Evolutionary conservation across 2,329 filamentous ascomycete genomes (phyloP), one percentile per base, ranked within the genome.

Genomic region (Shiraia sp.): DNA sequence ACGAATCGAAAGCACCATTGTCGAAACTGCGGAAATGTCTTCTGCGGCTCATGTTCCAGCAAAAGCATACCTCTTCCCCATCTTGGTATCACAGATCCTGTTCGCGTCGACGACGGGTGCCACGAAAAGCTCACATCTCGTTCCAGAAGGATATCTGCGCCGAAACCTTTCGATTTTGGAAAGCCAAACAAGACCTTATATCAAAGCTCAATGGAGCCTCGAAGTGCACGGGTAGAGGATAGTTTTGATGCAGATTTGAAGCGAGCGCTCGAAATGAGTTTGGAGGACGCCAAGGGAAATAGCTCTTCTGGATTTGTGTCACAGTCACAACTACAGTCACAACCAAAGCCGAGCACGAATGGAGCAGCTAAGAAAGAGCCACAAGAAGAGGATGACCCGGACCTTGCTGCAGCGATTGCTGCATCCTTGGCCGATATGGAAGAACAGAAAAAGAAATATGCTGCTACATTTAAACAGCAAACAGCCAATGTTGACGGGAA

Each of bases 1-100:
- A 99, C 92, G 41, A 99, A 99, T 69, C 86, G 93, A 62, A 99
- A 97, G 68, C 93, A 99, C 66, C 93, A 99, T 69, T 99, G 93
- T 64, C 85, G 93, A 53, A 99, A 99, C 69, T 99, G 93, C 63
- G 93, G 93, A 36, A 96, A 93, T 70, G 93, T 95, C 61, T 99
- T 99, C 68, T 95, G 96, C 65, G 90, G 92, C 52, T 86, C 93
- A 59, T 99, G 93, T 66, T 97, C 92, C 10, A 86, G 83, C 75
- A 97, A 97, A 74, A 83, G 80, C 15, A 79, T 96, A 28, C 86
- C 93, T 4, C 76, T 99, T 12, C 92, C 93, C 10, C 93, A 97
- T 66, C 80, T 99, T 10, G 93, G 93, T 47, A 97, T 99, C 52
- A 75, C 90, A 63, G 86, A 95, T 50, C 82, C 93, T 2, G 93